These are phyloP conservation scores for Wickerhamomyces sp. DNA, from an alignment of 1,139 yeast genomes.

Conservation along the genomic window DNA sequence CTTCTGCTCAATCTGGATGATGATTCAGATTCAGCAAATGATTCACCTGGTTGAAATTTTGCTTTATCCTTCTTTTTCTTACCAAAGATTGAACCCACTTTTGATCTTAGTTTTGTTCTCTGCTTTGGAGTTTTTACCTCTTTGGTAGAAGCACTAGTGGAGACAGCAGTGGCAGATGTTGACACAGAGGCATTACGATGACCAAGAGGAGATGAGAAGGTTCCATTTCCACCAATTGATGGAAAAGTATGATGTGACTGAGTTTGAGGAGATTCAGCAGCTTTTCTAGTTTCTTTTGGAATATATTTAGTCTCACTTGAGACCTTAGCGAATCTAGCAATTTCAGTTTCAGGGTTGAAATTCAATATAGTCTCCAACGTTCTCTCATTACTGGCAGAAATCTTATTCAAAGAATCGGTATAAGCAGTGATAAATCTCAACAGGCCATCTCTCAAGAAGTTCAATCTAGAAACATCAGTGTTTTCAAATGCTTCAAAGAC, in stretches of 20 bases:
- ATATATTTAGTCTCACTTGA: conserved; percentile 23
- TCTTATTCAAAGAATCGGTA: conserved; percentile 41
- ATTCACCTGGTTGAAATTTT: conserved; percentile 6
- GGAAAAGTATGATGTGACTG: conserved; percentile 4
- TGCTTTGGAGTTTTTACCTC: conserved; percentile 15
- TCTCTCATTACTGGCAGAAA: conserved; percentile 53
- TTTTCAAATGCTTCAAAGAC: conserved; percentile 73
- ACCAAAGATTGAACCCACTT: conserved; percentile 81
- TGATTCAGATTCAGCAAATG: conserved; percentile 22
- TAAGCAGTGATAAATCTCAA: conserved; percentile 64
- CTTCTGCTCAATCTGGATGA: conserved; percentile 22
- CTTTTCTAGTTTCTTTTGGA: conserved; percentile 22
- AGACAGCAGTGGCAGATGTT: conserved; percentile 14
- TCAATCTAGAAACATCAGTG: conserved; percentile 64
- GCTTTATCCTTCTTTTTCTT: conserved; percentile 37
- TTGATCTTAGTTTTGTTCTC: conserved; percentile 54
- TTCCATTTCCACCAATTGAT: neutral
- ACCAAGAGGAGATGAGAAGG: conserved; percentile 13
- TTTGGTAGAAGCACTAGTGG: conserved; percentile 10
- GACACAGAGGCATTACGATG: conserved; percentile 19
- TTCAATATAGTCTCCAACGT: conserved; percentile 62
- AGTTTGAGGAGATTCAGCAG: conserved; percentile 23
- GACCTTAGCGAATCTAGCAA: conserved; percentile 50
- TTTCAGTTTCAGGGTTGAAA: conserved; percentile 55
- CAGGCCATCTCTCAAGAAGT: conserved; percentile 61